Evolutionary conservation across 2,329 filamentous ascomycete species (phyloP).

Genomic region (Verticillium nubilum): DNA sequence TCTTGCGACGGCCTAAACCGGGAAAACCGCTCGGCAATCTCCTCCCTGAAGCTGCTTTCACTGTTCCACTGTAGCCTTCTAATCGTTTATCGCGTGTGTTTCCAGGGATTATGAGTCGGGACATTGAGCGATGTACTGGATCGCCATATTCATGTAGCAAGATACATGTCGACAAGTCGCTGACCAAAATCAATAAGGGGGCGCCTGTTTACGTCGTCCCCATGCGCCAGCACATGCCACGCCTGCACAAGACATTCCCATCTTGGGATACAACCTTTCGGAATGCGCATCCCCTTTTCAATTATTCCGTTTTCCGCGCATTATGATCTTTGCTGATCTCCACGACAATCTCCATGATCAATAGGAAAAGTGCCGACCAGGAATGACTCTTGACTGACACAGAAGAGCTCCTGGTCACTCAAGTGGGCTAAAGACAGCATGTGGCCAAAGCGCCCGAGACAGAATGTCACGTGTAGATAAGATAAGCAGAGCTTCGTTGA

Average conservation of each 20-base stretch:
- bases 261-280: not conserved
- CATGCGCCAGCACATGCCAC: too few species aligned
- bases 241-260: not conserved
- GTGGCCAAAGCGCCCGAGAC: too few species aligned
- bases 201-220: not conserved
- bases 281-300: too few species aligned
- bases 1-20: not conserved
- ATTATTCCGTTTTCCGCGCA: too few species aligned
- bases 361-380: too few species aligned
- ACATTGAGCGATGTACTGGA: not conserved
- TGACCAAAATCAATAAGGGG: not conserved
- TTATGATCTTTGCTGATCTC: too few species aligned
- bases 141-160: not conserved
- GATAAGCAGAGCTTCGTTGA: conserved; percentile 12
- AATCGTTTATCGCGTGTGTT: not conserved
- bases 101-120: not conserved
- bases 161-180: not conserved
- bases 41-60: not conserved
- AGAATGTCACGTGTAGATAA: conserved; percentile 23
- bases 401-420: too few species aligned
- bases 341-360: too few species aligned
- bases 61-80: not conserved
- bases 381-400: too few species aligned
- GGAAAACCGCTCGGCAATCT: not conserved
- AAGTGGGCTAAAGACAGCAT: too few species aligned